Evolutionary conservation across 768 basidiomycete genomes (phyloP), one percentile per base, ranked within the genome.

Genomic region (Erythrobasidium yunnanense): DNA sequence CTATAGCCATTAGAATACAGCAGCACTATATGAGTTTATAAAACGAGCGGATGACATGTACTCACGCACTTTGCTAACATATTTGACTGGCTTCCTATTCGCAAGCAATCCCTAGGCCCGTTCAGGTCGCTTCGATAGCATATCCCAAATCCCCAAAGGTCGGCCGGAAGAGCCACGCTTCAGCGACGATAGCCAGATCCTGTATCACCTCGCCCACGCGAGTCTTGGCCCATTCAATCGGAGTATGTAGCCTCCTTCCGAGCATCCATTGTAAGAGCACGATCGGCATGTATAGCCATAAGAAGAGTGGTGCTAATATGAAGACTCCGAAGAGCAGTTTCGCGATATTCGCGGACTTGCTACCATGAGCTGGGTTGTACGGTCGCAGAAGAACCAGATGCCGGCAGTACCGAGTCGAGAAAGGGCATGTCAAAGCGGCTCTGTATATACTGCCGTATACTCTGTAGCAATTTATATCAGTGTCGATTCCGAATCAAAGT

Each of bases 351-450:
- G 47, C 56, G n/a, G 18, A 18, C 15, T 5, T 6, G 27, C 34
- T 25, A 2, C 38, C 56, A 45, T 58, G 35, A 3, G 33, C 56
- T 3, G 45, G 33, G 38, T 58, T 58, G 27, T 58, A 58, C 20
- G 56, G 56, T 18, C 56, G 56, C 11, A 58, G 56, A 15, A 45
- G 56, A 8, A 38, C 32, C 22, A 58, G 38, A 20, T 58, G 38
- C 5, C 56, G 56, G 38, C 42, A 6, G 23, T 58, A 58, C 25
- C 35, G 38, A 20, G 45, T 34, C 11, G 56, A 58, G 33, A 58
- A 46, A 6, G 25, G 20, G 18, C 47, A 23, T n/a, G 38, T 58
- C n/a, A 58, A 45, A 18, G 56, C 56, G 45, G 27, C 38, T 3
- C 56, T 35, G 30, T 58, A 58, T 33, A 58, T 45, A 23, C 7